A percentile compares a stretch with the other conserved stretches of the same genome.
These are phyloP conservation scores for Plasmodium cynomolgi DNA, from an alignment of 169 alveolate genomes.

Conservation along the genomic window DNA sequence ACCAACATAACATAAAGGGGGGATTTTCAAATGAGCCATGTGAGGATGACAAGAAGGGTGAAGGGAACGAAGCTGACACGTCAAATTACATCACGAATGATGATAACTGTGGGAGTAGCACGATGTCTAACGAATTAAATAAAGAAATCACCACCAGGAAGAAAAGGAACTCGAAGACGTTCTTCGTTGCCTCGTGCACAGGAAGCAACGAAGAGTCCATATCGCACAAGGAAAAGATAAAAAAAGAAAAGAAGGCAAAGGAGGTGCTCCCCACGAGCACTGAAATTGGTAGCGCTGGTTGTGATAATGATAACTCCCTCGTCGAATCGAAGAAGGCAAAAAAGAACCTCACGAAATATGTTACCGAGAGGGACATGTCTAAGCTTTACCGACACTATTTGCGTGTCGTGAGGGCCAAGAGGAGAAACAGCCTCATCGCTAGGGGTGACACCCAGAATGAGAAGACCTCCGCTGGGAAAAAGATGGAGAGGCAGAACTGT, in stretches of 20 bases:
- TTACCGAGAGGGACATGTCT: slow-evolving; percentile 59
- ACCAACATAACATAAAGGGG: neutral
- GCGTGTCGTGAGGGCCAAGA: slow-evolving; percentile 12
- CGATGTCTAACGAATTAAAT: neutral
- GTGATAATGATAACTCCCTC: neutral
- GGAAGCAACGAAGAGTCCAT: neutral
- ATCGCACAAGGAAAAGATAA: neutral
- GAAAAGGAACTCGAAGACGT: neutral
- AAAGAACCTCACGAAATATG: slow-evolving; percentile 13
- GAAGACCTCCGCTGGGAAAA: neutral
- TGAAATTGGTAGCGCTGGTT: neutral
- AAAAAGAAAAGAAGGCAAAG: neutral
- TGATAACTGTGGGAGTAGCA: neutral
- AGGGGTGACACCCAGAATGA: neutral
- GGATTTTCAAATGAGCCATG: neutral
- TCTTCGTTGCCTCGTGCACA: neutral
- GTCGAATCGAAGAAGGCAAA: slow-evolving; percentile 16
- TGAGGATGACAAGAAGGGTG: neutral
- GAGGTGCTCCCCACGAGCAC: too few species aligned
- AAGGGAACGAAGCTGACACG: neutral
- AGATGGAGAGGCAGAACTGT: neutral
- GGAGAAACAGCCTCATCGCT: neutral
- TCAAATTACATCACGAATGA: neutral
- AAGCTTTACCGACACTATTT: slow-evolving; percentile 38
- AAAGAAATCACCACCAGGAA: neutral